These are phyloP conservation scores for Juncus effusus DNA, from an alignment of 176 grass and related monocot species.

Conservation along the genomic window DNA sequence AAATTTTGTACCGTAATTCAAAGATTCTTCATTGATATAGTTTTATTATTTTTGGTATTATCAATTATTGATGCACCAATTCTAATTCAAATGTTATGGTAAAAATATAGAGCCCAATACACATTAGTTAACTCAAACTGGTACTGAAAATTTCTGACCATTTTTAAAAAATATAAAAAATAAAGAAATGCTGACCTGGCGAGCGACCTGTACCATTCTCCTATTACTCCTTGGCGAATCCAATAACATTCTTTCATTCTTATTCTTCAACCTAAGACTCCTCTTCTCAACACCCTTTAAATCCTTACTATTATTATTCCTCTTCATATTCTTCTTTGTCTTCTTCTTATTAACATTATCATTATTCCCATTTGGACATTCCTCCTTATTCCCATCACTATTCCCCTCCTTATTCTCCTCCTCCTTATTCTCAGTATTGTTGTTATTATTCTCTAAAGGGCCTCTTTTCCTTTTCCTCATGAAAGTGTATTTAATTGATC, in stretches of 20 bases:
- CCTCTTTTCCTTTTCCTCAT: conserved; percentile 74
- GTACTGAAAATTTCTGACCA: not conserved
- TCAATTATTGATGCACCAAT: not conserved
- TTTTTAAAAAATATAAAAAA: not conserved
- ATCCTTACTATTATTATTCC: too few relatives aligned
- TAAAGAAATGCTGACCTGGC: conserved; percentile 49
- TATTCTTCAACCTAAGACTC: conserved; percentile 29
- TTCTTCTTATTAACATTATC: too few relatives aligned
- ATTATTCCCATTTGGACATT: too few relatives aligned
- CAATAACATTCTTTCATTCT: conserved; percentile 31
- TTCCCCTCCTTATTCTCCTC: not conserved
- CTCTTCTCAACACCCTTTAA: conserved; percentile 32
- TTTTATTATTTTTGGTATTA: not conserved
- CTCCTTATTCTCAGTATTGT: conserved; percentile 30
- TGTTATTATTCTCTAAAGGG: conserved; percentile 36
- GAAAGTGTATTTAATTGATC: conserved; percentile 82
- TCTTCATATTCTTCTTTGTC: too few relatives aligned
- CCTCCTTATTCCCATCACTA: not conserved
- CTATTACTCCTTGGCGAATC: conserved; percentile 55
- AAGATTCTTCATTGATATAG: not conserved
- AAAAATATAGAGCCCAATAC: not conserved
- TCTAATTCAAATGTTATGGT: too few relatives aligned
- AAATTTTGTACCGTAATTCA: not conserved
- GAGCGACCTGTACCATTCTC: conserved; percentile 71
- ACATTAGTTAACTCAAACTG: not conserved